phyloP scores from a whole-genome alignment of 176 grass and related monocot species.

The Bromus sterilis region DNA sequence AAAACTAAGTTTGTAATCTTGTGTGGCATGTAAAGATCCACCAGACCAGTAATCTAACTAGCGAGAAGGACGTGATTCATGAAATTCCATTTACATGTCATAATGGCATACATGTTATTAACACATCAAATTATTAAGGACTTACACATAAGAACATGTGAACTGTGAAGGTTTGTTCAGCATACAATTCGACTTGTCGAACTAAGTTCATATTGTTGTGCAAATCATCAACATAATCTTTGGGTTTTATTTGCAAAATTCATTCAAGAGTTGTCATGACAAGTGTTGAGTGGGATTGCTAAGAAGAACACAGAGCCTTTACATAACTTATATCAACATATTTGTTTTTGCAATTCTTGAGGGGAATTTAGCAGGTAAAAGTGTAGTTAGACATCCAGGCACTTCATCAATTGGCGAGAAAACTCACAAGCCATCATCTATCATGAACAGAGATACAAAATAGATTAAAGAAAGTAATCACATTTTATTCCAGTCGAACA shows the following conservation, averaged over 20 bases:
- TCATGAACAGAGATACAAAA: background rate
- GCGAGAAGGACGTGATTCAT: background rate
- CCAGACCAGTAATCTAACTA: background rate
- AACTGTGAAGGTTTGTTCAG: background rate
- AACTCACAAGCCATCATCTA: background rate
- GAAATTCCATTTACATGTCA: background rate
- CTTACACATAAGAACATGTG: no score
- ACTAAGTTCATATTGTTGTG: background rate
- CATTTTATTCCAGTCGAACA: constrained; percentile 20
- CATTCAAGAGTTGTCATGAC: background rate
- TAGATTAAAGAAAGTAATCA: background rate
- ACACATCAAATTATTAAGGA: no score
- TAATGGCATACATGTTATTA: no score
- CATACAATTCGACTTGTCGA: background rate
- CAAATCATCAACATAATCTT: background rate
- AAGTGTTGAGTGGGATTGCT: background rate
- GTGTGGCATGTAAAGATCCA: background rate
- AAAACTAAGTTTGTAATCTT: background rate
- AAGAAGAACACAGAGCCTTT: background rate
- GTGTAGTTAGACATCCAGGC: background rate
- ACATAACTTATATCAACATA: background rate
- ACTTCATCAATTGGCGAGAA: background rate
- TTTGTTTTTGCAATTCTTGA: background rate
- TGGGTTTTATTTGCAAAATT: background rate
- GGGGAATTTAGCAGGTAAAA: background rate